Evolutionary conservation across 1,284 basidiomycete species (phyloP), one percentile per base, ranked within the genome.

Genomic region (Pseudozyma hubeiensis): DNA sequence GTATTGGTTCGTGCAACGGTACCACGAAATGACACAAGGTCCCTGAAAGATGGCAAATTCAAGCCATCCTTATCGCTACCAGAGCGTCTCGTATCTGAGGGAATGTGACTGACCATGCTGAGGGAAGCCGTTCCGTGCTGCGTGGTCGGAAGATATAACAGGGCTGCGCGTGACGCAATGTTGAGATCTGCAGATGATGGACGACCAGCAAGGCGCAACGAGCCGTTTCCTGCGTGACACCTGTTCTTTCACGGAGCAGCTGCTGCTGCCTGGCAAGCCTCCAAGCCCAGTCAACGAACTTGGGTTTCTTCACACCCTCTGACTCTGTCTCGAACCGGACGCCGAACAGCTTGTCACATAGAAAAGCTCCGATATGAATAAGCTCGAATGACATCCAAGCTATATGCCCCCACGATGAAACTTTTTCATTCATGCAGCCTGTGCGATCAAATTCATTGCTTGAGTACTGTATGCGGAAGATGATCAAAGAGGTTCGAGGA

Each of bases 41-140:
- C 66, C 17, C 43, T 39, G 45, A 69, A 69, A 7, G 66, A 64
- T 2, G 66, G 66, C 10, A 69, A 24, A 7, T 55, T 60, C 29
- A 43, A 34, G 17, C 41, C 48, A 19, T 51, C 29, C 13, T 43
- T 33, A 19, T 33, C 17, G 5, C 5, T 10, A 8, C 34, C 33
- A 0, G 17, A 7, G 13, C 29, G 19, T 24, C 35, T 30, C 16
- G 30, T n/a, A 17, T 19, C 34, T 6, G 40, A 17, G 19, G 33
- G 11, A 17, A 16, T 13, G 14, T 40, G 44, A 41, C 31, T 17
- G 6, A 41, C 24, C 60, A 63, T 63, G 40, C 10, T 41, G 10
- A n/a, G 16, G 24, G 24, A 24, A 24, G 24, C 24, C 24, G 24
- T 24, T 24, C 24, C 24, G 24, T 24, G 24, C 24, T 24, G 24